A percentile compares a stretch with the other conserved stretches of the same genome.
Evolutionary conservation across 345 rosid species (phyloP).

Genomic region (Hypericum androsaemum): DNA sequence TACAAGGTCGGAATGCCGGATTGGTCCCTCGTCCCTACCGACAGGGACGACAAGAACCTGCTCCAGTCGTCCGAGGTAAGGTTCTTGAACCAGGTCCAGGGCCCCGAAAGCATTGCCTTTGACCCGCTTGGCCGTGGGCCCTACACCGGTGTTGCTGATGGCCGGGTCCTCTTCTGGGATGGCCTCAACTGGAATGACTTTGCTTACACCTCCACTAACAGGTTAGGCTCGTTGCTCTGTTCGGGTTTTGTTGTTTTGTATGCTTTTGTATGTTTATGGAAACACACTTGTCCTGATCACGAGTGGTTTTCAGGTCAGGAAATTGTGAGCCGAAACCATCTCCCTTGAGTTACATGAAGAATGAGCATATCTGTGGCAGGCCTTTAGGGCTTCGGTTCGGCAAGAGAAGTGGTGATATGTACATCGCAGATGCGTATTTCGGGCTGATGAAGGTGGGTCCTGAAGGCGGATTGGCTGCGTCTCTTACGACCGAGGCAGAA

Average conservation of each 20-base stretch:
- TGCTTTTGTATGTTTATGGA: not conserved
- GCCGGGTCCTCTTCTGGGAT: constrained; percentile 68
- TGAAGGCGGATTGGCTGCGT: constrained; percentile 74
- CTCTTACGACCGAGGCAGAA: constrained; percentile 66
- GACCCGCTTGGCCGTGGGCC: constrained; percentile 90
- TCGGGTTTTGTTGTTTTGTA: not conserved
- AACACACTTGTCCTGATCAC: not conserved
- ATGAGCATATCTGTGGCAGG: constrained; percentile 92
- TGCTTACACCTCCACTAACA: constrained; percentile 63
- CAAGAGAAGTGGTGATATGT: constrained; percentile 70
- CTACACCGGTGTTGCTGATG: constrained; percentile 89
- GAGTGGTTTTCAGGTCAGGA: constrained; percentile 45
- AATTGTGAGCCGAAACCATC: constrained; percentile 66
- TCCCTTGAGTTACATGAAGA: constrained; percentile 45
- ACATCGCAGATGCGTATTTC: constrained; percentile 86
- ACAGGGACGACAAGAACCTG: constrained; percentile 40
- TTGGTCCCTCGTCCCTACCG: constrained; percentile 34
- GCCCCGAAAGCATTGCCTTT: constrained; percentile 89
- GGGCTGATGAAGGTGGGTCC: constrained; percentile 91
- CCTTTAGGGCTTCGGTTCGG: constrained; percentile 86
- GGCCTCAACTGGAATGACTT: constrained; percentile 67
- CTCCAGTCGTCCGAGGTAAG: constrained; percentile 68
- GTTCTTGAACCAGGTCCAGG: constrained; percentile 69
- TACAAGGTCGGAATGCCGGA: constrained; percentile 36
- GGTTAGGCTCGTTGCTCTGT: constrained; percentile 35